Evolutionary conservation across 1,139 yeast species (phyloP).

Genomic region (Yamadazyma buinensis): DNA sequence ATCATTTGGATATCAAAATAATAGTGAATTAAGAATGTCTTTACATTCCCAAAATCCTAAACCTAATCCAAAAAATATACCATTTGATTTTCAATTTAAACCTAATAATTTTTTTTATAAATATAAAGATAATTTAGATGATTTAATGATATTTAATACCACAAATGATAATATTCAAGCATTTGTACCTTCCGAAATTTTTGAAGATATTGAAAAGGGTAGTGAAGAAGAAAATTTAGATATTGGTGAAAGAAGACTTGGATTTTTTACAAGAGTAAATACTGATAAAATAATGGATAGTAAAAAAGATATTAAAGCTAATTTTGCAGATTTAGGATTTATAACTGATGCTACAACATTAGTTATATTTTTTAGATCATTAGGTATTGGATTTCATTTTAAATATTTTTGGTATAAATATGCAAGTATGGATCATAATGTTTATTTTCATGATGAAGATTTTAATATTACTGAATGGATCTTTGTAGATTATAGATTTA

Average conservation of each 20-base stretch:
- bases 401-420: slow-evolving; percentile 25
- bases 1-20: slow-evolving; percentile 33
- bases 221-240: slow-evolving; percentile 18
- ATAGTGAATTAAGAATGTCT: slow-evolving; percentile 15
- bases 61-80: slow-evolving; percentile 18
- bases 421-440: slow-evolving; percentile 41
- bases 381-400: slow-evolving; percentile 24
- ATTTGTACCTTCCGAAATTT: slow-evolving; percentile 28
- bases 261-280: slow-evolving; percentile 30
- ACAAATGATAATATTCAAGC: slow-evolving; percentile 32
- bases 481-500: slow-evolving; percentile 34
- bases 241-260: slow-evolving; percentile 29
- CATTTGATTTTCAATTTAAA: slow-evolving; percentile 26
- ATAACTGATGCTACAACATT: slow-evolving; percentile 34
- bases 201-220: slow-evolving; percentile 14
- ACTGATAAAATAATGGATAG: slow-evolving; percentile 28
- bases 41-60: slow-evolving; percentile 7
- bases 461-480: slow-evolving; percentile 35
- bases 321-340: slow-evolving; percentile 22
- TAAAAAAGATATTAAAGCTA: slow-evolving; percentile 20
- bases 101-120: slow-evolving; percentile 32
- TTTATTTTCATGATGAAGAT: slow-evolving; percentile 28
- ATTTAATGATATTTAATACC: slow-evolving; percentile 22
- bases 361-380: slow-evolving; percentile 24
- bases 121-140: slow-evolving; percentile 28